phyloP scores from a whole-genome alignment of 2,329 filamentous ascomycete genomes.

The Apiospora kogelbergensis region DNA sequence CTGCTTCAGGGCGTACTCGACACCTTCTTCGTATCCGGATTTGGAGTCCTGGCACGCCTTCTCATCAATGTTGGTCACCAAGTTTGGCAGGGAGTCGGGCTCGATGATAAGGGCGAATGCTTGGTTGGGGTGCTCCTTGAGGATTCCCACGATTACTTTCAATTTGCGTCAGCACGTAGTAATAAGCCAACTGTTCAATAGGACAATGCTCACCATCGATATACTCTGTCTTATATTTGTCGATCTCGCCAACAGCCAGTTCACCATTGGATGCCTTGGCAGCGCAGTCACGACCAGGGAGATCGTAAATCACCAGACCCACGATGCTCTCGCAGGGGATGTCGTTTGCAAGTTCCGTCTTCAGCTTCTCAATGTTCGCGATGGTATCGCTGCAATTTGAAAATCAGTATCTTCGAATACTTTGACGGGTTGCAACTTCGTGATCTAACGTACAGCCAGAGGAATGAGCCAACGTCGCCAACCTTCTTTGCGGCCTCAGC shows the following conservation, averaged over 20 bases:
- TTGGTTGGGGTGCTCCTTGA: conserved; percentile 46
- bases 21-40: conserved; percentile 49
- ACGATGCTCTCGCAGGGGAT: conserved; percentile 41
- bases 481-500: conserved; percentile 52
- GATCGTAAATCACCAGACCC: conserved; percentile 56
- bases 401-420: background rate
- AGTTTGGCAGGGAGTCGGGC: conserved; percentile 59
- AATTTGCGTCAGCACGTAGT: background rate
- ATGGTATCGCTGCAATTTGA: conserved; percentile 44
- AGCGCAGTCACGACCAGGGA: conserved; percentile 60
- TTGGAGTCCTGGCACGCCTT: conserved; percentile 49
- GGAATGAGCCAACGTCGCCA: conserved; percentile 54
- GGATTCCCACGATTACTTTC: conserved; percentile 39
- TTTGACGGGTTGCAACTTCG: background rate
- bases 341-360: conserved; percentile 43
- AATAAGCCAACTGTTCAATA: too few species aligned
- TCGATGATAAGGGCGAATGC: conserved; percentile 49
- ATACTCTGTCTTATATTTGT: conserved; percentile 54
- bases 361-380: conserved; percentile 50
- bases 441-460: conserved; percentile 47
- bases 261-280: conserved; percentile 60
- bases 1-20: conserved; percentile 50
- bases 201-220: conserved; percentile 41
- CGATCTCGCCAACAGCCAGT: conserved; percentile 49
- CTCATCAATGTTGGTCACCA: conserved; percentile 56